Percentiles rank a stretch among this genome's conserved stretches.
These are phyloP conservation scores for Chionographis japonica DNA, from an alignment of 106 monocot species.

Conservation along the genomic window DNA sequence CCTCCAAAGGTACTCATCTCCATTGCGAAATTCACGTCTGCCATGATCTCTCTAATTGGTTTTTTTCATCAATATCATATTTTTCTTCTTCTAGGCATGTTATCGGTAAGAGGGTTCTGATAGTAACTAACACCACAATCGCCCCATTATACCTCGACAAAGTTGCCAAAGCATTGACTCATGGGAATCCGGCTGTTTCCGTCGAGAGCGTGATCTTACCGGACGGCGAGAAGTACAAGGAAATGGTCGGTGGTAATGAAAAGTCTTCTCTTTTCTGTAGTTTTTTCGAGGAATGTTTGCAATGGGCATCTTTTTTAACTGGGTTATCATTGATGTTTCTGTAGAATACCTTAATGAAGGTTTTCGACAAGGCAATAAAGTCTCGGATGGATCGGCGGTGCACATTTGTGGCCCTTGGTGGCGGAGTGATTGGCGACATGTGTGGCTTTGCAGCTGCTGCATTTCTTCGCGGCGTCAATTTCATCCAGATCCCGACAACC, in stretches of 20 bases:
- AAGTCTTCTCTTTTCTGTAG: not conserved
- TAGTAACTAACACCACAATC: conserved; percentile 92
- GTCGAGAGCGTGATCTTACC: conserved; percentile 93
- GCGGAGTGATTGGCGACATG: conserved; percentile 98
- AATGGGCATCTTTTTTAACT: not conserved
- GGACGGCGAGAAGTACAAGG: conserved; percentile 93
- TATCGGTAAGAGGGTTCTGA: conserved; percentile 76
- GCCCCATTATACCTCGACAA: conserved; percentile 90
- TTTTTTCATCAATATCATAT: not conserved
- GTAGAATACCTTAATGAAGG: conserved; percentile 92
- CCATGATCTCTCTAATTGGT: not conserved
- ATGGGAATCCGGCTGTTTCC: conserved; percentile 55
- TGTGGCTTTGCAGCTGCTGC: conserved; percentile 97
- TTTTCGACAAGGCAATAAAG: conserved; percentile 94
- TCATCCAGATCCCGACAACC: conserved; percentile 97
- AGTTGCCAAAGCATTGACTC: conserved; percentile 60
- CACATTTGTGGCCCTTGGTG: conserved; percentile 95
- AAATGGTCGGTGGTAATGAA: conserved; percentile 52
- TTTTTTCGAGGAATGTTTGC: not conserved
- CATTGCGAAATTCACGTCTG: not conserved
- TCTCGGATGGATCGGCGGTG: conserved; percentile 71
- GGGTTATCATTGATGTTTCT: not conserved
- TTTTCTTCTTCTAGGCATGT: conserved; percentile 60
- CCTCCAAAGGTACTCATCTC: conserved; percentile 66
- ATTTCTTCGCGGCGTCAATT: conserved; percentile 90